Conservation (phyloP, 495 filamentous ascomycete genomes). For the Neurospora hispaniola region DNA sequence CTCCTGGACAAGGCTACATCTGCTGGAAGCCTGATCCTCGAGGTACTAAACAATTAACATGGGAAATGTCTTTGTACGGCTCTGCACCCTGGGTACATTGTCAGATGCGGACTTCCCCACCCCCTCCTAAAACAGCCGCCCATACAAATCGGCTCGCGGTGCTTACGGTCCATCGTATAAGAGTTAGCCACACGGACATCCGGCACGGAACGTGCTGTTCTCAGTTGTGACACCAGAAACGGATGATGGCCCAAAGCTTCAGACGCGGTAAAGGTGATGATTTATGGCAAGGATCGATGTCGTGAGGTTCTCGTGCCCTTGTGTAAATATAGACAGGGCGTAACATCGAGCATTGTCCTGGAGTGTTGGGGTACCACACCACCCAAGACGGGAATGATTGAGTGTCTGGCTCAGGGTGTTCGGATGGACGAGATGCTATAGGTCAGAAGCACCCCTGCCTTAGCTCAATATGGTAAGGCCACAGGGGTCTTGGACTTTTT, state of each 20-base stretch:
- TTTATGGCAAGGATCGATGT: neutral
- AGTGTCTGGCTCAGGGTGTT: neutral
- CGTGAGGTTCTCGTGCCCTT: neutral
- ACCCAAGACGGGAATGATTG: neutral
- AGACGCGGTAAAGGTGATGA: neutral
- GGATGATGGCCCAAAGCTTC: neutral
- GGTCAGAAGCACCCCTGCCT: neutral
- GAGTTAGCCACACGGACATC: neutral
- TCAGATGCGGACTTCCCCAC: neutral
- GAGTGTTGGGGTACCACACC: neutral
- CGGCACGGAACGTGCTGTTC: neutral
- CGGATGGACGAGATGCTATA: neutral
- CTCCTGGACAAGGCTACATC: neutral
- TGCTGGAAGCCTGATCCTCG: neutral
- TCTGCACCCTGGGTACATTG: neutral
- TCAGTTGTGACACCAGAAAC: neutral
- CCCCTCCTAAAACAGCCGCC: neutral
- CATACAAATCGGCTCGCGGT: neutral
- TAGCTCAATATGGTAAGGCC: neutral
- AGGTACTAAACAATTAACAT: neutral
- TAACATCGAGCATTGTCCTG: neutral
- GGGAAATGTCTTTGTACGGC: neutral
- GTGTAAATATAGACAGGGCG: neutral
- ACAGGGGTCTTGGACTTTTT: neutral
- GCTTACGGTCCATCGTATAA: neutral